Conservation (phyloP, 176 grass and related monocot genomes). For the Elymus sibiricus region DNA sequence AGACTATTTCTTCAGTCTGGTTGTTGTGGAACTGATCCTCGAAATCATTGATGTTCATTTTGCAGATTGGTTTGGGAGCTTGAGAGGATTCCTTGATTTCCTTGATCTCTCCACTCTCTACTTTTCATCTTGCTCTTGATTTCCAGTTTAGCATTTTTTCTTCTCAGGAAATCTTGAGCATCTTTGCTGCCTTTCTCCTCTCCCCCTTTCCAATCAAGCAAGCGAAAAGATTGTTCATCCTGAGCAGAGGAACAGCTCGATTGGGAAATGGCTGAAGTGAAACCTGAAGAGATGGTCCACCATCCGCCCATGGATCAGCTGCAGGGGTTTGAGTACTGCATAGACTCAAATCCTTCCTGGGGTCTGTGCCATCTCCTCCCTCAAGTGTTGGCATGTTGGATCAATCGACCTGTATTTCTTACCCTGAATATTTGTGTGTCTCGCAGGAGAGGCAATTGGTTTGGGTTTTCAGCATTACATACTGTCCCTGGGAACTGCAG, state of each 20-base stretch:
- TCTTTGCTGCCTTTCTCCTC: neutral
- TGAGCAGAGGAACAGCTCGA: neutral
- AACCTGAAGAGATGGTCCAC: conserved; percentile 65
- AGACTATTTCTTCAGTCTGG: neutral
- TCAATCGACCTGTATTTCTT: neutral
- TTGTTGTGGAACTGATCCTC: neutral
- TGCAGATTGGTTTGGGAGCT: neutral
- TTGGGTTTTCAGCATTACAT: conserved; percentile 95
- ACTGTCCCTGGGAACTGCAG: conserved; percentile 67
- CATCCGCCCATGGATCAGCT: conserved; percentile 93
- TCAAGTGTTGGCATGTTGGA: neutral
- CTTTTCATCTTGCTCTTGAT: neutral
- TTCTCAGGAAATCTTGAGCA: neutral
- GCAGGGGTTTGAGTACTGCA: conserved; percentile 94
- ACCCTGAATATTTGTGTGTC: conserved; percentile 14
- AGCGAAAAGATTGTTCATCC: neutral
- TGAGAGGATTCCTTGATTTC: neutral
- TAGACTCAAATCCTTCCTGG: conserved; percentile 96
- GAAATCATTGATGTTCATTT: neutral
- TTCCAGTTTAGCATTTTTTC: neutral
- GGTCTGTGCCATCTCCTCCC: conserved; percentile 31
- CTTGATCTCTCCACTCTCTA: neutral
- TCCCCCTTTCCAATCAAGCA: neutral
- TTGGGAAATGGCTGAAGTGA: conserved; percentile 66
- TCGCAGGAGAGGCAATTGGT: conserved; percentile 66